Percentiles rank a stretch among this genome's conserved stretches.
Evolutionary conservation across 345 rosid species (phyloP).

Genomic region (Lepidium sativum): DNA sequence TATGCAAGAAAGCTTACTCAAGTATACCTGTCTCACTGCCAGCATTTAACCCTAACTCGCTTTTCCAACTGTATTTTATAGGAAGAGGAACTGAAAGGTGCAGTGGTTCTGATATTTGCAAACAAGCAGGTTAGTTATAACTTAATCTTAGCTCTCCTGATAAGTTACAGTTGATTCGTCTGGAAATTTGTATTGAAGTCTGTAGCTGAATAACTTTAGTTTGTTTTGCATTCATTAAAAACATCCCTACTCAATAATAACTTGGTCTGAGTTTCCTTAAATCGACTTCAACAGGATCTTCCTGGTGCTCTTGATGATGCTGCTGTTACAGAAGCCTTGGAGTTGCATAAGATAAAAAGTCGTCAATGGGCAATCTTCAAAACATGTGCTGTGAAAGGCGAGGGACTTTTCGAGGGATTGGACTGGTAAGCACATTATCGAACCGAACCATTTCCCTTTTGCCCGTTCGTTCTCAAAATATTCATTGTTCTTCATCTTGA

Average conservation of each 20-base stretch:
- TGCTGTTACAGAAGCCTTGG: constrained; percentile 51
- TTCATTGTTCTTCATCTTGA: neutral
- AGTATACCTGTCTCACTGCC: neutral
- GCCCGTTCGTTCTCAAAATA: neutral
- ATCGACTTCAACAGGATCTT: constrained; percentile 31
- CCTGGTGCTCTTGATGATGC: constrained; percentile 63
- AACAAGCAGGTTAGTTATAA: constrained; percentile 43
- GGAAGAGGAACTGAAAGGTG: constrained; percentile 54
- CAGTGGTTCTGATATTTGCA: constrained; percentile 46
- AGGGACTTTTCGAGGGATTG: constrained; percentile 58
- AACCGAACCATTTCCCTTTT: neutral
- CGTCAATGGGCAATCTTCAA: constrained; percentile 61
- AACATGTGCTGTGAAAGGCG: constrained; percentile 59
- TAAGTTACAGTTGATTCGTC: constrained; percentile 18
- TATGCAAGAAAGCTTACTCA: neutral
- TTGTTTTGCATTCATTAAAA: neutral
- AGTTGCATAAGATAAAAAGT: constrained; percentile 54
- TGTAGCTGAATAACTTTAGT: neutral
- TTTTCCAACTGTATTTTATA: constrained; percentile 4
- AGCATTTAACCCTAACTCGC: neutral
- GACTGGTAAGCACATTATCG: constrained; percentile 36
- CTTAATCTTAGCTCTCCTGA: neutral
- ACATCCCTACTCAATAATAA: neutral
- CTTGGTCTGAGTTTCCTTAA: neutral
- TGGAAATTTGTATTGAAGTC: neutral